Evolutionary conservation across 2,329 filamentous ascomycete genomes (phyloP).

Genomic region (Dryadomyces quercus-mongolicae): DNA sequence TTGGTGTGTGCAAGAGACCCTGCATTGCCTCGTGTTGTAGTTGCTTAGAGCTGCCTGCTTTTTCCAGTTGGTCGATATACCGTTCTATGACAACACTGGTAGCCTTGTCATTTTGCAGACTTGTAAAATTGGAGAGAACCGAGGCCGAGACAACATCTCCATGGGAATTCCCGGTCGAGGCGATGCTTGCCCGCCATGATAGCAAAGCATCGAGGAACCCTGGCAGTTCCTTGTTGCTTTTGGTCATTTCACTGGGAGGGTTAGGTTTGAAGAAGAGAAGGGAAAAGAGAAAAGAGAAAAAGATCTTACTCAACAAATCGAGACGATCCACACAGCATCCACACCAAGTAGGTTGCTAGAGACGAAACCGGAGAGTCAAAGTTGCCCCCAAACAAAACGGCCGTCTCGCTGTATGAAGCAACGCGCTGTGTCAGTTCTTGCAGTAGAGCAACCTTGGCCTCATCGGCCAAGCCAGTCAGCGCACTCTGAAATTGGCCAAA

Average conservation of each 20-base stretch:
- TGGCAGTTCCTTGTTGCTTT: slow-evolving; percentile 3
- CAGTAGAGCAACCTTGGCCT: not conserved
- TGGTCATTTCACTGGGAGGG: slow-evolving; percentile 7
- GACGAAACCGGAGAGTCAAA: not conserved
- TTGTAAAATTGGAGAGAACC: not conserved
- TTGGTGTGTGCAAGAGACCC: slow-evolving; percentile 21
- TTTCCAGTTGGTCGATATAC: slow-evolving; percentile 5
- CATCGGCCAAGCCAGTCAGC: slow-evolving; percentile 3
- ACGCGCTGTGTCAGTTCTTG: not conserved
- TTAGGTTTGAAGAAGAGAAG: not conserved
- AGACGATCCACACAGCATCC: slow-evolving; percentile 10
- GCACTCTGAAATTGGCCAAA: slow-evolving; percentile 14
- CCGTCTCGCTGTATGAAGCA: not conserved
- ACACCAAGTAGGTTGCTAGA: slow-evolving; percentile 6
- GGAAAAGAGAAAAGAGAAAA: not conserved
- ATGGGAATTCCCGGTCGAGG: not conserved
- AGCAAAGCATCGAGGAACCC: slow-evolving; percentile 5
- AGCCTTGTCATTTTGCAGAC: slow-evolving; percentile 3
- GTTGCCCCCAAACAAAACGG: not conserved
- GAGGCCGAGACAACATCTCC: not conserved
- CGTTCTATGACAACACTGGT: not conserved
- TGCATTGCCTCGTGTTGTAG: not conserved
- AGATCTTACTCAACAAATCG: slow-evolving; percentile 9
- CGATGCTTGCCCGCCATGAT: slow-evolving; percentile 3
- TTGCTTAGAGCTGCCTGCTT: not conserved